phyloP scores from a whole-genome alignment of 106 monocot species.

The Dioscorea alata region DNA sequence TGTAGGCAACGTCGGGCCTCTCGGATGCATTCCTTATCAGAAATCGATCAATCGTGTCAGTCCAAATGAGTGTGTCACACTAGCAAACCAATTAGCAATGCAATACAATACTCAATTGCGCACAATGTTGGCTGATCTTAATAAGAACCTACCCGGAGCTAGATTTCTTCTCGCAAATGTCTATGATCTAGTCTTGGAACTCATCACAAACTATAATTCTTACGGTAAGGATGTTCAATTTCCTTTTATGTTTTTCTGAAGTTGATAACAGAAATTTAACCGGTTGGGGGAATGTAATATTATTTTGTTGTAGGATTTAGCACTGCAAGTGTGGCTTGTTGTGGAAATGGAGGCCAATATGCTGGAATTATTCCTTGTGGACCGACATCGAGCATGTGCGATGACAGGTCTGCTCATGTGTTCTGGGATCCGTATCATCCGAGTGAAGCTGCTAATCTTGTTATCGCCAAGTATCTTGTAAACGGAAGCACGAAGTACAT shows the following conservation, averaged over 20 bases:
- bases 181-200: slow-evolving; percentile 26
- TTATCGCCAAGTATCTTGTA: slow-evolving; percentile 22
- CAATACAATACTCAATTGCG: slow-evolving; percentile 25
- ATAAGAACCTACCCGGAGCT: slow-evolving; percentile 27
- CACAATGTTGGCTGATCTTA: slow-evolving; percentile 20
- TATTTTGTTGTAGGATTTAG: slow-evolving; percentile 15
- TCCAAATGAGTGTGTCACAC: slow-evolving; percentile 16
- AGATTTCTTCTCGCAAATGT: slow-evolving; percentile 34
- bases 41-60: slow-evolving; percentile 23
- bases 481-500: slow-evolving; percentile 24
- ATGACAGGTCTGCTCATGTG: slow-evolving; percentile 16
- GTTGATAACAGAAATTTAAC: too few species aligned
- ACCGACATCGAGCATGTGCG: slow-evolving; percentile 27
- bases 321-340: slow-evolving; percentile 29
- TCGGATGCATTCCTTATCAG: slow-evolving; percentile 43
- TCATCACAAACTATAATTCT: slow-evolving; percentile 23
- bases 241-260: background rate
- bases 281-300: too few species aligned
- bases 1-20: slow-evolving; percentile 29
- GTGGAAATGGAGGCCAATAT: slow-evolving; percentile 33
- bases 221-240: slow-evolving; percentile 7
- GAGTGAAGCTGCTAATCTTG: slow-evolving; percentile 33
- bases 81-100: slow-evolving; percentile 23
- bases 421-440: slow-evolving; percentile 46
- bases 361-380: slow-evolving; percentile 31